Evolutionary conservation across 495 filamentous ascomycete genomes (phyloP).

Genomic region (Neurospora terricola): DNA sequence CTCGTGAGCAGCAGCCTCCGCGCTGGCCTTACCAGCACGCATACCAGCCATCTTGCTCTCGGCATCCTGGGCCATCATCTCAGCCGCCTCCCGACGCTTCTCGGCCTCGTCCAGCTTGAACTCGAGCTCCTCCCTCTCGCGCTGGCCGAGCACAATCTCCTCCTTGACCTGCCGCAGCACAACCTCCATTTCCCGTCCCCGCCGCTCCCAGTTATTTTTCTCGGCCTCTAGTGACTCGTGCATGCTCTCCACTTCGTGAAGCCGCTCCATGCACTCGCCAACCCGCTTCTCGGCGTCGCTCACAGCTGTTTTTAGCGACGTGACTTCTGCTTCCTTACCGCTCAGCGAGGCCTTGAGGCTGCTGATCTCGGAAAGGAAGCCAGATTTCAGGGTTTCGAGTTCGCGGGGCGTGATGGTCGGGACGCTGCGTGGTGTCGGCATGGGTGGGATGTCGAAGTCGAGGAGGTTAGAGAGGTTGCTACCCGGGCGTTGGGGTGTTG

Average conservation of each 20-base stretch:
- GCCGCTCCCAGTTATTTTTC: slow-evolving; percentile 70
- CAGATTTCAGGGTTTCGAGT: slow-evolving; percentile 81
- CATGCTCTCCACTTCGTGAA: slow-evolving; percentile 59
- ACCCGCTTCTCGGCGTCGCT: slow-evolving; percentile 85
- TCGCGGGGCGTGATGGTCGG: slow-evolving; percentile 87
- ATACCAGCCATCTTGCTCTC: slow-evolving; percentile 64
- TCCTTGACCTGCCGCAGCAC: slow-evolving; percentile 69
- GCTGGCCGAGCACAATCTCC: slow-evolving; percentile 66
- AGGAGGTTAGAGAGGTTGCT: slow-evolving; percentile 50
- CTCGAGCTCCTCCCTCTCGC: slow-evolving; percentile 62
- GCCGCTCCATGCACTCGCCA: slow-evolving; percentile 68
- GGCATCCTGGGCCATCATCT: slow-evolving; percentile 57
- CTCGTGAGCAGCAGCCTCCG: slow-evolving; percentile 20
- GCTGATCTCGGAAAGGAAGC: slow-evolving; percentile 80
- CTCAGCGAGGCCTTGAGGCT: slow-evolving; percentile 79
- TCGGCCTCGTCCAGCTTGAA: slow-evolving; percentile 66
- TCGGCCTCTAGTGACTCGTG: slow-evolving; percentile 67
- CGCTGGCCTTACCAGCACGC: slow-evolving; percentile 40
- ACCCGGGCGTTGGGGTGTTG: slow-evolving; percentile 25
- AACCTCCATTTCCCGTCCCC: slow-evolving; percentile 73
- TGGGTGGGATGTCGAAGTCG: slow-evolving; percentile 86
- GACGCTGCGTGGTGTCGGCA: slow-evolving; percentile 82
- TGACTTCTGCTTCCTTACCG: slow-evolving; percentile 84
- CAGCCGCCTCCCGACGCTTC: slow-evolving; percentile 52
- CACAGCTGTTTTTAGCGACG: slow-evolving; percentile 74